phyloP scores from a whole-genome alignment of 345 rosid genomes.

The Sonneratia caseolaris region DNA sequence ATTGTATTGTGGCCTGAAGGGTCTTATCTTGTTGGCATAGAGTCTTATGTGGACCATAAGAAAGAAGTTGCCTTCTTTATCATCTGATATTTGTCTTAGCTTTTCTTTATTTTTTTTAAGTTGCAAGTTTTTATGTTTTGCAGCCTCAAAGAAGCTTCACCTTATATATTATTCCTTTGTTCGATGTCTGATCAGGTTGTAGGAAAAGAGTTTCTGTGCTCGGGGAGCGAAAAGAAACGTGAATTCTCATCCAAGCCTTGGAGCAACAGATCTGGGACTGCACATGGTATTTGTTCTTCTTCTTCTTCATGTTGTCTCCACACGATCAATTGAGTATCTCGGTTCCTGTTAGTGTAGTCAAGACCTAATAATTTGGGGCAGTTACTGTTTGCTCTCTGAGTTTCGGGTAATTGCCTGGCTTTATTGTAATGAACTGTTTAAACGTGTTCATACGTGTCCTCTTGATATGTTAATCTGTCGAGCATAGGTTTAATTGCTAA shows the following conservation, averaged over 20 bases:
- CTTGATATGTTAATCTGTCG: neutral
- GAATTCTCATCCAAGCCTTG: conserved; percentile 27
- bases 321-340: neutral
- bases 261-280: conserved; percentile 27
- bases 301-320: neutral
- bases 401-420: neutral
- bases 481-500: neutral
- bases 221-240: conserved; percentile 25
- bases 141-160: neutral
- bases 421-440: neutral
- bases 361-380: neutral
- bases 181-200: conserved; percentile 23
- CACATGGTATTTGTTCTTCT: conserved; percentile 23
- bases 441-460: neutral
- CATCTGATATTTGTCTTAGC: neutral
- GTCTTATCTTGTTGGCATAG: neutral
- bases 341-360: neutral
- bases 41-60: neutral
- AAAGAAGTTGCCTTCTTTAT: neutral
- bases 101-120: neutral
- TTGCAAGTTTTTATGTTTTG: neutral
- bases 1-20: neutral
- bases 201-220: conserved; percentile 44
- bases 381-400: neutral
- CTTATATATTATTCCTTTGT: neutral